phyloP scores from a whole-genome alignment of 2,329 filamentous ascomycete genomes.

The Hymenoscyphus fraxineus region DNA sequence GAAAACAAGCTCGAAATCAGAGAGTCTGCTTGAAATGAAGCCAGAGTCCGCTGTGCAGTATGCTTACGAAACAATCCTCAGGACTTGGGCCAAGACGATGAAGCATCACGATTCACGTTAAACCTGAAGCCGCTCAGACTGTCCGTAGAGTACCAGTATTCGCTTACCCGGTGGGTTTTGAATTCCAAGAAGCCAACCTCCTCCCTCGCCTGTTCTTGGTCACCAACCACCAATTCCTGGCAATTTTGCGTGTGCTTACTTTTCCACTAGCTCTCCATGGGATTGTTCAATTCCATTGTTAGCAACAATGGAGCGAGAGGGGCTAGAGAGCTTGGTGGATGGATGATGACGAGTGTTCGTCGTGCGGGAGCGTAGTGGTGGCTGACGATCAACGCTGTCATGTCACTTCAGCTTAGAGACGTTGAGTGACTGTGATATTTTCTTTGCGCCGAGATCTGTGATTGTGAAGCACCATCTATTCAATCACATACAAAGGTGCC shows the following conservation, averaged over 20 bases:
- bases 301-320: background rate
- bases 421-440: too few species aligned
- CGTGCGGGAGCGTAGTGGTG: background rate
- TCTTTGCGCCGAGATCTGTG: too few species aligned
- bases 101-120: background rate
- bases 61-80: background rate
- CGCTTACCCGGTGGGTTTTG: background rate
- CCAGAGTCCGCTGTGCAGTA: background rate
- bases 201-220: background rate
- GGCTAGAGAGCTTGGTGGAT: background rate
- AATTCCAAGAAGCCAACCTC: background rate
- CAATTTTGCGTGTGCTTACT: background rate
- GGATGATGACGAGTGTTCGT: background rate
- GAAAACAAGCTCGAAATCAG: background rate
- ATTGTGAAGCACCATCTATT: too few species aligned
- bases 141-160: background rate
- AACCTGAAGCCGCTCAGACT: background rate
- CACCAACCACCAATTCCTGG: background rate
- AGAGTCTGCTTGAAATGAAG: background rate
- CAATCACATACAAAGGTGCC: too few species aligned
- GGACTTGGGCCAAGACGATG: background rate
- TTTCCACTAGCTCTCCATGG: background rate
- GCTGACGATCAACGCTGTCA: background rate
- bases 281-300: background rate
- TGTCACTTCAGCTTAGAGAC: background rate